Conservation (phyloP, 306 rosid genomes). For the Gastrolobium villosum region DNA sequence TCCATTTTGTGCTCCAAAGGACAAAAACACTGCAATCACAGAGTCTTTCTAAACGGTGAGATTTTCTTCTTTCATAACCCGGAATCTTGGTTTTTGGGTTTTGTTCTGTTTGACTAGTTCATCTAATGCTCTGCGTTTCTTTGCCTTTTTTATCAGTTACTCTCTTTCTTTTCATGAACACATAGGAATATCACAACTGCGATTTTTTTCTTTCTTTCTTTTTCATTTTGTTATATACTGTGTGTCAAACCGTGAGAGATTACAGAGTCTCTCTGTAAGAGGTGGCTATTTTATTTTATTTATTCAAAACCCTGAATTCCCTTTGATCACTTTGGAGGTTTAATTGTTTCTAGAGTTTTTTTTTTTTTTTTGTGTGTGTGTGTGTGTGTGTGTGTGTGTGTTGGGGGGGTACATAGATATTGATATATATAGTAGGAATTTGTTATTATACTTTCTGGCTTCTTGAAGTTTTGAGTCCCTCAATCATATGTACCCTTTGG, state of each 20-base stretch:
- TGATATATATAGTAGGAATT: background rate
- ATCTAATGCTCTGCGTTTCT: background rate
- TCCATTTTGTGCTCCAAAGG: background rate
- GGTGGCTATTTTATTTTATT: background rate
- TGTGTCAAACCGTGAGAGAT: background rate
- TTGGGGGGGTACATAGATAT: background rate
- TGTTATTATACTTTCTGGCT: background rate
- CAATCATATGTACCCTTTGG: background rate
- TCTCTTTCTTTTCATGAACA: background rate
- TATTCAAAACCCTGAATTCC: background rate
- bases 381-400: background rate
- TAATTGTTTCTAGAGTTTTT: background rate
- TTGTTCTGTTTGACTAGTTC: background rate
- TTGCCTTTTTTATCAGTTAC: background rate
- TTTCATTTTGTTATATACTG: background rate
- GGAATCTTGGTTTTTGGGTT: background rate
- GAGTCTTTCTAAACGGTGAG: conserved; percentile 5
- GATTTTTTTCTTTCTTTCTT: background rate
- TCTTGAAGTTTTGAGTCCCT: conserved; percentile 12
- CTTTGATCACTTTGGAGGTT: background rate
- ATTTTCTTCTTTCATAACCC: background rate
- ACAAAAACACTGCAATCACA: conserved; percentile 1
- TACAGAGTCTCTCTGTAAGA: background rate
- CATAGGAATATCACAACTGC: background rate
- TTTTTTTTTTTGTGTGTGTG: background rate